Base-by-base conservation (phyloP, 2,329 filamentous ascomycete species). In the Colletotrichum graminicola region DNA sequence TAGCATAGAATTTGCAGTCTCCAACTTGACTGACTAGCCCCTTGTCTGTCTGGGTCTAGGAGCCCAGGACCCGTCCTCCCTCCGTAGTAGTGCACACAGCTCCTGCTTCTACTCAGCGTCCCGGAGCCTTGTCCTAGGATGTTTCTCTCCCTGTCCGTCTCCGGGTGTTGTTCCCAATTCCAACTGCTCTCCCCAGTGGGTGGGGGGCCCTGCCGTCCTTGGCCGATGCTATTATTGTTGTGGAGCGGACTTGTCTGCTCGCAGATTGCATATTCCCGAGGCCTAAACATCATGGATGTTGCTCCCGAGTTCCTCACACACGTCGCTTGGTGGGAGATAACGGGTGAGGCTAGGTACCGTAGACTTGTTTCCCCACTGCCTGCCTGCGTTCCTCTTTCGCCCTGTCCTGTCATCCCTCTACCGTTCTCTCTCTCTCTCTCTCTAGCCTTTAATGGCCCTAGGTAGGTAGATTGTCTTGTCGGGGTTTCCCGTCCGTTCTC, bases 121-220 rank as follows among this genome's bases (percentile, higher is more conserved):
- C 16, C 36, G 14, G 62, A 34, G 67, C 62, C 67, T 51, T 59
- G 62, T 55, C 62, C 67, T 39, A 47, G 32, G 32, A 10, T 59
- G 67, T 62, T 67, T 67, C 67, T 56, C 36, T 29, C 63, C 55
- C 47, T 64, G 67, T 47, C 62, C 45, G 59, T 51, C 59, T 62
- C 43, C 29, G 43, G 23, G 7, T 16, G 23, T 60, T 45, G 39
- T 29, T 29, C 36, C 56, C 23, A 43, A 29, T 29, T 34, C 52
- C 29, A n/a, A 55, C 21, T 55, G 32, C 32, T 36, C 18, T 21
- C 21, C 23, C 49, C 16, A 52, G 49, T 32, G 26, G 49, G 26
- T 21, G 16, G 21, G 21, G 52, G 32, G 55, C 55, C 47, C 52
- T 56, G 67, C 66, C 54, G 47, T 34, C n/a, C 61, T 59, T 51